Conservation (phyloP, 768 basidiomycete species). For the Neoboletus subvelutipes region DNA sequence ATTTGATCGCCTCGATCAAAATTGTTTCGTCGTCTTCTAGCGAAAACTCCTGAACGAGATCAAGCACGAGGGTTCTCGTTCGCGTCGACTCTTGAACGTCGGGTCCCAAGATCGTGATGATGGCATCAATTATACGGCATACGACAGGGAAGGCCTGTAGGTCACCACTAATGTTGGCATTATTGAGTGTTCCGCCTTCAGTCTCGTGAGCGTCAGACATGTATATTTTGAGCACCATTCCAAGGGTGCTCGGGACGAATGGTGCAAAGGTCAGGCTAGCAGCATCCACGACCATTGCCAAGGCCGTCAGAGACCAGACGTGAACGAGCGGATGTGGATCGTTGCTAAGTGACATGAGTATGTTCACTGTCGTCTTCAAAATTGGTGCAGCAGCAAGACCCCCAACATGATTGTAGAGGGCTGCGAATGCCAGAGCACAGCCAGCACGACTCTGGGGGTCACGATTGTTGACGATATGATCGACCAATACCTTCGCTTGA, state of each 20-base stretch:
- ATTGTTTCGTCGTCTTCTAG: constrained; percentile 85
- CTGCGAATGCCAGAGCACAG: constrained; percentile 88
- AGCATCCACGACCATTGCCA: constrained; percentile 85
- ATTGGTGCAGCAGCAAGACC: constrained; percentile 93
- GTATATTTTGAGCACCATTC: constrained; percentile 89
- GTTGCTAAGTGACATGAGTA: constrained; percentile 90
- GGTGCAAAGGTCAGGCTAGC: constrained; percentile 91
- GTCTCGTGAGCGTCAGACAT: constrained; percentile 87
- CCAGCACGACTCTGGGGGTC: constrained; percentile 92
- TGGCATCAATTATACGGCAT: constrained; percentile 89
- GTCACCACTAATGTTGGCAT: constrained; percentile 86
- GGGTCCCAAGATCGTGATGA: constrained; percentile 92
- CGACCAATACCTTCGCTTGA: constrained; percentile 87
- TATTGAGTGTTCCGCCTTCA: constrained; percentile 82
- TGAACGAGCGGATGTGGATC: constrained; percentile 98
- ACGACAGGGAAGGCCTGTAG: constrained; percentile 89
- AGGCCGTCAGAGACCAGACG: constrained; percentile 85
- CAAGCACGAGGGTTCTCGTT: constrained; percentile 77
- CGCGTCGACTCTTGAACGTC: constrained; percentile 87
- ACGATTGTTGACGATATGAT: constrained; percentile 92
- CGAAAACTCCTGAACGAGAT: constrained; percentile 83
- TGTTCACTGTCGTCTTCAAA: constrained; percentile 92
- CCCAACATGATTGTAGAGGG: constrained; percentile 90
- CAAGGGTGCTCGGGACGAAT: constrained; percentile 84
- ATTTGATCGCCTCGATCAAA: constrained; percentile 91